phyloP scores from a whole-genome alignment of 1,284 basidiomycete species.

The Apiotrichum sp. region DNA sequence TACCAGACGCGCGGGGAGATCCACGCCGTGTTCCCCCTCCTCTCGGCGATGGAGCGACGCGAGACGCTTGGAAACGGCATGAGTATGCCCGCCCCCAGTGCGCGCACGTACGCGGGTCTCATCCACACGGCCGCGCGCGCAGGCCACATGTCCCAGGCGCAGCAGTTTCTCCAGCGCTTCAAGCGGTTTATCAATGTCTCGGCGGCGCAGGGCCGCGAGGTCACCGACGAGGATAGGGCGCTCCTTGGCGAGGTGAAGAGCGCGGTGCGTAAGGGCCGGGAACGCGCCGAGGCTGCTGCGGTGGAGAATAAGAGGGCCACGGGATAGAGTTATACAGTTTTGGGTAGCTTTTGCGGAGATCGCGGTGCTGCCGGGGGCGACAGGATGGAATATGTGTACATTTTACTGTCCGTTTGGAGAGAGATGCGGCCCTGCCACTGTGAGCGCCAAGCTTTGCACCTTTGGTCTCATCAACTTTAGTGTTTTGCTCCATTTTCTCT shows the following conservation, averaged over 20 bases:
- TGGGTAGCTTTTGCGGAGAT: no score
- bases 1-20: conserved; percentile 18
- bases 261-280: not conserved
- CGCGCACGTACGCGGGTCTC: conserved; percentile 12
- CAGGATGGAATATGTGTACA: no score
- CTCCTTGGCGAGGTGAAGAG: not conserved
- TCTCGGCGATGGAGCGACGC: conserved; percentile 21
- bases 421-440: no score
- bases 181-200: not conserved
- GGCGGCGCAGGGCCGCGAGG: not conserved
- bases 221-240: not conserved
- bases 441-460: no score
- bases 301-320: no score
- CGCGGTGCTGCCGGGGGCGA: no score
- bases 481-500: no score
- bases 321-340: no score
- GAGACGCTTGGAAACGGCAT: not conserved
- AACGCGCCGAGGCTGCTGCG: no score
- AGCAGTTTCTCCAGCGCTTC: conserved; percentile 2
- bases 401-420: no score
- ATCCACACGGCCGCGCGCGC: conserved; percentile 2
- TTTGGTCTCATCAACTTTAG: no score
- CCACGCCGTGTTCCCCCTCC: conserved; percentile 17
- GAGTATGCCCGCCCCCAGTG: conserved; percentile 4
- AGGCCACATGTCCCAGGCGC: conserved; percentile 2